Percentiles rank a stretch among this genome's conserved stretches.
Conservation (phyloP, 2,329 filamentous ascomycete species). For the Talaromyces sp. region DNA sequence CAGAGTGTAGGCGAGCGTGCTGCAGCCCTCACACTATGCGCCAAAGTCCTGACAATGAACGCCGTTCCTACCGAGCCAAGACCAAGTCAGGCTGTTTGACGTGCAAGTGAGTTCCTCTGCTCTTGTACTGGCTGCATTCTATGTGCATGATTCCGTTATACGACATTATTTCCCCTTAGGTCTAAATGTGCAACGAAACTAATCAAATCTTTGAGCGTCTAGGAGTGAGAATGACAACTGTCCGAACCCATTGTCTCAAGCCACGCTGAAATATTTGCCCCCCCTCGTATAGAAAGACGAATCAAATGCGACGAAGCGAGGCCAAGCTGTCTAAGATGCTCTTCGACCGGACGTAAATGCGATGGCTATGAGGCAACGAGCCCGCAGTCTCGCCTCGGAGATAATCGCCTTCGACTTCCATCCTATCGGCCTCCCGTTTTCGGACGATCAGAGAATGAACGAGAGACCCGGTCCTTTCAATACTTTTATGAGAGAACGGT, state of each 20-base stretch:
- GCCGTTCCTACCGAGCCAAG: neutral
- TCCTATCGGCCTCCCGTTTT: neutral
- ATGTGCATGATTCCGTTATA: neutral
- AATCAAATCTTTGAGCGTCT: neutral
- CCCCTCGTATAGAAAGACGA: constrained; percentile 15
- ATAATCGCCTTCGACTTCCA: neutral
- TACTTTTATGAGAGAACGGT: constrained; percentile 26
- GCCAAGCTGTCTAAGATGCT: constrained; percentile 22
- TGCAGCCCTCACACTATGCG: neutral
- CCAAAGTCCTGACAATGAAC: neutral
- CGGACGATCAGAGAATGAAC: constrained; percentile 10
- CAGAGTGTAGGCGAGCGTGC: neutral
- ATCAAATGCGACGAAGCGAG: constrained; percentile 29
- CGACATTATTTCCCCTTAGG: too few relatives aligned
- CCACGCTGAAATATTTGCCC: neutral
- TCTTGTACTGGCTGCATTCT: neutral
- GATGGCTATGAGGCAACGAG: constrained; percentile 19
- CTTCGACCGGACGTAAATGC: constrained; percentile 26
- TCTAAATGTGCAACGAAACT: neutral
- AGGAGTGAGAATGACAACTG: neutral
- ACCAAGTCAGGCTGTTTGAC: constrained; percentile 9
- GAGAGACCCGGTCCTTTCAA: constrained; percentile 23
- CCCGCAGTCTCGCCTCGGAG: constrained; percentile 7
- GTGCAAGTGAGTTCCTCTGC: constrained; percentile 5
- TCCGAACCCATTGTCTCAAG: neutral